Evolutionary conservation across 1,284 basidiomycete genomes (phyloP), one percentile per base, ranked within the genome.

Genomic region (Cerrena zonata): DNA sequence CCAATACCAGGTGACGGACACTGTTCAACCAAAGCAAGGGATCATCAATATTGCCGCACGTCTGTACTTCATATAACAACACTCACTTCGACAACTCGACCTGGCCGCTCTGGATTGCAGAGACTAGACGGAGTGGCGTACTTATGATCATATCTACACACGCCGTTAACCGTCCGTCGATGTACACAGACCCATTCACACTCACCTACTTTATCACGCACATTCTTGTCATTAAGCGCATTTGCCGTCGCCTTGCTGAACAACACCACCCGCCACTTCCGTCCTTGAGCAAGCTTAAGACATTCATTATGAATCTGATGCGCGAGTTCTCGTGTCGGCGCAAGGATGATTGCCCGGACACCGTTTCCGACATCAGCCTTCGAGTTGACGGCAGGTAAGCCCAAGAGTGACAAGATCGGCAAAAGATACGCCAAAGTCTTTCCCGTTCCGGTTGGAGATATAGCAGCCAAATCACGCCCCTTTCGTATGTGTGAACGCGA

Each of bases 281-380:
- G 78, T 5, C 89, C 91, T 55, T 84, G 75, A 1, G 87, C 86
- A 12, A 96, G 72, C 64, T 91, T 93, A 41, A 89, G 65, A 55
- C 88, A 91, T 64, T 99, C 96, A 52, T 92, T 93, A 55, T 92
- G 79, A 52, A 99, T 98, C 65, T 99, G 96, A 57, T 93, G 86
- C 0, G 95, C 94, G n/a, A 99, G 70, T 71, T 99, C 96, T 56
- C 93, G 83, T 0, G 96, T 99, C 1, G 96, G 96, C 1, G 91
- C 90, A 49, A 99, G 68, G 47, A 99, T 74, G 15, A 99, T 61
- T 0, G 89, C 86, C 52, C 94, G 78, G 12, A 86, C 82, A 22
- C 91, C 91, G 22, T 62, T 61, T 1, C 78, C 78, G 18, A 64
- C 56, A 37, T 75, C 70, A n/a, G 62, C 61, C 49, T 77, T 76